Evolutionary conservation across 129 eudicot genomes (phyloP).

Genomic region (Flaveria trinervia): DNA sequence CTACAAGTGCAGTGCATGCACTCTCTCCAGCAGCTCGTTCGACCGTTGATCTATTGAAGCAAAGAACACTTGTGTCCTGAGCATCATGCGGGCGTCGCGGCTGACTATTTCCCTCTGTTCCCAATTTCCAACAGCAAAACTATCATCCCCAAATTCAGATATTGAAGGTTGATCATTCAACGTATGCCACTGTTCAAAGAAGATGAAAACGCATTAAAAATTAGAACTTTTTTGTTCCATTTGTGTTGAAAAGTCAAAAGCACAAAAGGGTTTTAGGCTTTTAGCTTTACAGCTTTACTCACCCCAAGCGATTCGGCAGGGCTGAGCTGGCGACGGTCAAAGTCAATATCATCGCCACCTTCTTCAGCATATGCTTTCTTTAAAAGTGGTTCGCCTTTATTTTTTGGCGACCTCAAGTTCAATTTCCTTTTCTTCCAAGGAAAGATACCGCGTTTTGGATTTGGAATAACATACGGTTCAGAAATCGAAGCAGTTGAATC

Average conservation of each 20-base stretch:
- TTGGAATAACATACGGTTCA: constrained; percentile 51
- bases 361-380: constrained; percentile 92
- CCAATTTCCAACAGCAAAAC: constrained; percentile 91
- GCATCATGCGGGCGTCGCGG: constrained; percentile 79
- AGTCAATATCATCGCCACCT: constrained; percentile 99
- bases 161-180: constrained; percentile 52
- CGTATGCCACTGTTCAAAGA: constrained; percentile 58
- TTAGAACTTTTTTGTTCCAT: neutral
- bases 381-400: constrained; percentile 90
- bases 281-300: too few species aligned
- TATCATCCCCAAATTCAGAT: constrained; percentile 96
- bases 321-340: constrained; percentile 95
- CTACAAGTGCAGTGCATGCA: constrained; percentile 98
- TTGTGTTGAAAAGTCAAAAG: neutral
- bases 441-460: constrained; percentile 68
- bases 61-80: constrained; percentile 76
- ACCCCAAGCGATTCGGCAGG: constrained; percentile 75
- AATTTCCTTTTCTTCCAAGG: constrained; percentile 97
- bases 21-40: constrained; percentile 98
- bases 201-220: neutral
- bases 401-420: constrained; percentile 79
- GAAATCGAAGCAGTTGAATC: constrained; percentile 40
- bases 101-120: constrained; percentile 79
- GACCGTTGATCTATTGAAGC: constrained; percentile 92
- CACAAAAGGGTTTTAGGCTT: neutral